Evolutionary conservation across 805 yeast genomes (phyloP), one percentile per base, ranked within the genome.

Genomic region (Jamesozyma gamospora): DNA sequence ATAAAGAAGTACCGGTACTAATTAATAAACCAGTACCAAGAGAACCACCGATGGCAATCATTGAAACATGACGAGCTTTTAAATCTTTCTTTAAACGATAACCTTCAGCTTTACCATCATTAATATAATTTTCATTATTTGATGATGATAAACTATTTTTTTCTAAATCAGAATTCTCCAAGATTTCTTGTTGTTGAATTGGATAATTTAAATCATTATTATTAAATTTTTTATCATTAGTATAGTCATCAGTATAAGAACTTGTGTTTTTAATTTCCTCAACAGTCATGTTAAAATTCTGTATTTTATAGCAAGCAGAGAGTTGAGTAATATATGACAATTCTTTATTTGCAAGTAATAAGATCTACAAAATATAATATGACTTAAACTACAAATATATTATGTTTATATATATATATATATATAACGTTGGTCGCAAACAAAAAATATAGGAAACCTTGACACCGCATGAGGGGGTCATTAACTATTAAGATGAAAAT

Each of bases 1-100:
- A 66, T 40, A 83, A 66, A 1, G 88, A 78, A 13, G 76, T 63
- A 41, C 87, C 86, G 3, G 88, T 79, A 51, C 88, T 86, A 48
- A 83, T 79, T 47, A 83, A 65, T 41, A 83, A 67, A 53, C 88
- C 94, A 1, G 92, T 82, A 41, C 92, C 92, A 38, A 83, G 62
- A 8, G 90, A 83, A 49, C 92, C 90, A 49, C 92, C 94, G 48
- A 84, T 75, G 47, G 92, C 82, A 53, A 80, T 76, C 82, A 80
- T 76, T 41, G 77, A 70, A 46, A 78, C 69, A 52, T 79, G 86
- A 39, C 86, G 59, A 35, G 82, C 71, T 46, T 70, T 64, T 17
- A 56, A 38, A 15, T 48, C 57, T 41, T 55, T 56, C 37, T 51
- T 56, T 34, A 55, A 40, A 21, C 57, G 36, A 8, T 36, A 36